Evolutionary conservation across 441 rosid genomes (phyloP), one percentile per base, ranked within the genome.

Genomic region (Gossypium gossypioides): DNA sequence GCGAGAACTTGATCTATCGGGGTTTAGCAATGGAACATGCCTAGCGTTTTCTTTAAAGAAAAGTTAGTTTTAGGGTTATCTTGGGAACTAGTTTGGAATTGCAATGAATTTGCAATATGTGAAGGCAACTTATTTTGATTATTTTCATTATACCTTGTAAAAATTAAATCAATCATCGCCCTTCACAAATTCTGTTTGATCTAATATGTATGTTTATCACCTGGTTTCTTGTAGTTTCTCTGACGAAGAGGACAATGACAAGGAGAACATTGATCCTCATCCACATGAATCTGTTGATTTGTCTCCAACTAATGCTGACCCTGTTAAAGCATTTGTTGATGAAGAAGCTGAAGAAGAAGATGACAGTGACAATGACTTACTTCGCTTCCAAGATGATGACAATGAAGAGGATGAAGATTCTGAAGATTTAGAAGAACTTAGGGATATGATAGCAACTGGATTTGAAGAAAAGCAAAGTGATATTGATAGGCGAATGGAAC

Each of bases 311-410:
- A 78, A 62, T 75, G 93, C 88, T 32, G 94, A 90, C 82, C 95
- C 91, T 54, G 89, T 86, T 60, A 92, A 84, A 85, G 86, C 88
- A 69, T 95, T 91, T 81, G 79, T 92, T 73, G 98, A 95, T 50
- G 98, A 91, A 65, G 95, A 86, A 80, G 97, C 96, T 65, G 97
- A 86, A 80, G 99, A 91, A 81, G 97, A 91, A 81, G 97, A 89
- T 85, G 93, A 92, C 80, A 92, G 97, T 67, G 99, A 95, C 78
- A 87, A 88, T 77, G 96, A 92, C 72, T 82, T 82, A 68, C 78
- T 78, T 58, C 87, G 84, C 37, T 87, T 89, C 57, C 80, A 82
- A 76, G 95, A 92, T 69, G 82, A 85, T 48, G 96, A 92, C 18
- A 92, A 92, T 69, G 91, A 91, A 6, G 97, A 90, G 60, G 90